phyloP scores from a whole-genome alignment of 78 protist genomes.

The Chrysochromulina tobinii region DNA sequence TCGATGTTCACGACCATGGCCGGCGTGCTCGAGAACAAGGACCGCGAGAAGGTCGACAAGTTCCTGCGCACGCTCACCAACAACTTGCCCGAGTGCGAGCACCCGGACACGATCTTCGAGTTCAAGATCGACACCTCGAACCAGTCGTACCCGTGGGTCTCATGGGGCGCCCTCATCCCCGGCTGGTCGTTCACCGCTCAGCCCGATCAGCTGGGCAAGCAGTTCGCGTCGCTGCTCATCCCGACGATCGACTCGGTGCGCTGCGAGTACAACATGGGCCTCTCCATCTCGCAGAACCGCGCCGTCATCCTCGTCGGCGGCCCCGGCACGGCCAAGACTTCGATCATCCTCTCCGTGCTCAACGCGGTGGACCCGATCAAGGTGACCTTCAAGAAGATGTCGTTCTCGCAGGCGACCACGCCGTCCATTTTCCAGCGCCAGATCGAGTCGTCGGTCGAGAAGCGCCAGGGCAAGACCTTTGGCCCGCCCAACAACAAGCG shows the following conservation, averaged over 20 bases:
- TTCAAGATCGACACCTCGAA: conserved; percentile 44
- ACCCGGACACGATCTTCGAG: conserved; percentile 67
- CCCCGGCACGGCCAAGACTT: conserved; percentile 88
- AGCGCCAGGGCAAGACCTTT: conserved; percentile 68
- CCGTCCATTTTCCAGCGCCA: conserved; percentile 67
- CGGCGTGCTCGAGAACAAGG: conserved; percentile 71
- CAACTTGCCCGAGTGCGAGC: conserved; percentile 13
- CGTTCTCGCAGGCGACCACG: conserved; percentile 79
- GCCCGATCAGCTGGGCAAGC: neutral
- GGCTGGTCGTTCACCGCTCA: conserved; percentile 45
- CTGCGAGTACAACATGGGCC: conserved; percentile 14
- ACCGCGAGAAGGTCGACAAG: conserved; percentile 60
- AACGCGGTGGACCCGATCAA: conserved; percentile 23
- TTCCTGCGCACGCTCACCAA: neutral
- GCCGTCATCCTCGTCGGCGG: conserved; percentile 79
- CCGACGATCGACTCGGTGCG: conserved; percentile 83
- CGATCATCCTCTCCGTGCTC: conserved; percentile 49
- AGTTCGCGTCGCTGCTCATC: conserved; percentile 67
- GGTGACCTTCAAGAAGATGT: conserved; percentile 48
- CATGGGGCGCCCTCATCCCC: conserved; percentile 56
- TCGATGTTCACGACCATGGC: conserved; percentile 77
- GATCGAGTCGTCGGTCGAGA: conserved; percentile 75
- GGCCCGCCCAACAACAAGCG: conserved; percentile 77
- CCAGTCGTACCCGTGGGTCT: conserved; percentile 63
- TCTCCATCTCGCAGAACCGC: neutral